Evolutionary conservation across 177 flowering plant species (phyloP).

Genomic region (Telopea speciosissima): DNA sequence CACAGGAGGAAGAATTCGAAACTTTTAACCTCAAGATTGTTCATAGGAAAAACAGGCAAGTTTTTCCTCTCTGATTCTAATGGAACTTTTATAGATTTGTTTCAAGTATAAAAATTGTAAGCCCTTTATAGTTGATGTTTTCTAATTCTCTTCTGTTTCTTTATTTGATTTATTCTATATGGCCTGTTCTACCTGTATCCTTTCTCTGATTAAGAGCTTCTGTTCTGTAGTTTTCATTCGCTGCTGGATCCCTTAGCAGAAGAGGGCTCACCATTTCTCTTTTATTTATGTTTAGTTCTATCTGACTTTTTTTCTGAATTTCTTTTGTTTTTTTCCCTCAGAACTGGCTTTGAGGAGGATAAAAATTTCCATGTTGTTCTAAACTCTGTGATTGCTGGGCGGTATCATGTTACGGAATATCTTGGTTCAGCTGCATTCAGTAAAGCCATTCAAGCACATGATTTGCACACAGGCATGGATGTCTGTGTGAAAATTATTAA

Average conservation of each 20-base stretch:
- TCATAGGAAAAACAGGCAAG: conserved; percentile 95
- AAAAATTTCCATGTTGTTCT: conserved; percentile 93
- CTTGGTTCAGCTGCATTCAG: conserved; percentile 45
- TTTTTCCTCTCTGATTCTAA: conserved; percentile 6
- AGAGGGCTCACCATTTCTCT: background rate
- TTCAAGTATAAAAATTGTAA: background rate
- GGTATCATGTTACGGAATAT: conserved; percentile 98
- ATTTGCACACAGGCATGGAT: conserved; percentile 96
- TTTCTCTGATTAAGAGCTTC: background rate
- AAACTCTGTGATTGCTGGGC: conserved; percentile 95
- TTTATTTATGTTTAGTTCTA: background rate
- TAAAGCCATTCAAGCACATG: conserved; percentile 99
- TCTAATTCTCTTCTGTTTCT: background rate
- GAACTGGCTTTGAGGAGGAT: conserved; percentile 99
- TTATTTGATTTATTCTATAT: background rate
- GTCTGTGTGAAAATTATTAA: conserved; percentile 96
- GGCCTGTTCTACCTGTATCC: background rate
- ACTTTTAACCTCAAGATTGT: conserved; percentile 91
- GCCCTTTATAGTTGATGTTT: too few relatives aligned
- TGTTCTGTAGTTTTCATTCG: background rate
- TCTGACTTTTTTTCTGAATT: background rate
- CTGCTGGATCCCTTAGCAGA: background rate
- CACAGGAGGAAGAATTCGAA: conserved; percentile 97
- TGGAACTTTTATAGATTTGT: background rate
- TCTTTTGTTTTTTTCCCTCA: conserved; percentile 25